Evolutionary conservation across 2,329 filamentous ascomycete species (phyloP), one percentile per base, ranked within the genome.

Genomic region (Parasarocladium wereldwijsianum): DNA sequence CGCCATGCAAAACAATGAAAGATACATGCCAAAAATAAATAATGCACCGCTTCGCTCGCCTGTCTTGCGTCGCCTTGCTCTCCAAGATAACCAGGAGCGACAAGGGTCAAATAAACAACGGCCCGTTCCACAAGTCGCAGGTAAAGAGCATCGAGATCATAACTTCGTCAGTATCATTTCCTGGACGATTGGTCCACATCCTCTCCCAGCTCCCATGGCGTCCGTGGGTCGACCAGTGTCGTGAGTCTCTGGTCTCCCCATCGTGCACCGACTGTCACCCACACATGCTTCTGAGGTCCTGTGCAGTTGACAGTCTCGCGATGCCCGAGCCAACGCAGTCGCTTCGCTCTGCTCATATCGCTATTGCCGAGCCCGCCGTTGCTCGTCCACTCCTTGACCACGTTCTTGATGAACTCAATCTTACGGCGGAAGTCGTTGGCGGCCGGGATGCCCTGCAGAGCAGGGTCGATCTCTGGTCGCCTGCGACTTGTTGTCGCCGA

Each of bases 381-480:
- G 32, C 48, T 43, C 9, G 73, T 67, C 81, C 81, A 87, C 47
- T 83, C 76, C 38, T 65, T 66, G 8, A 84, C 64, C 11, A 83
- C 65, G 30, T 64, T 55, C 39, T 66, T 64, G 42, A 86, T 70
- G 46, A 86, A 86, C 35, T 73, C 66, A 34, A 87, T 66, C 58
- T 87, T 87, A 41, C 62, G 64, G 19, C 75, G 70, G 46, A 87
- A 70, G 39, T 76, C 69, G 47, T 87, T 87, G 23, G 76, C 75
- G 13, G 68, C 64, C 0, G 80, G 76, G 33, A 83, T 70, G 33
- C 65, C 61, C 47, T 75, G 69, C 10, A 75, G 52, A 44, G 69
- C 65, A 0, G 66, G 59, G 26, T 65, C 60, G 39, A 77, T 76
- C 37, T 74, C 66, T 8, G 71, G 70, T 4, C 70, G 63, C 37